Conservation (phyloP, 1,284 basidiomycete species). For the Salmacisia buchloeana region DNA sequence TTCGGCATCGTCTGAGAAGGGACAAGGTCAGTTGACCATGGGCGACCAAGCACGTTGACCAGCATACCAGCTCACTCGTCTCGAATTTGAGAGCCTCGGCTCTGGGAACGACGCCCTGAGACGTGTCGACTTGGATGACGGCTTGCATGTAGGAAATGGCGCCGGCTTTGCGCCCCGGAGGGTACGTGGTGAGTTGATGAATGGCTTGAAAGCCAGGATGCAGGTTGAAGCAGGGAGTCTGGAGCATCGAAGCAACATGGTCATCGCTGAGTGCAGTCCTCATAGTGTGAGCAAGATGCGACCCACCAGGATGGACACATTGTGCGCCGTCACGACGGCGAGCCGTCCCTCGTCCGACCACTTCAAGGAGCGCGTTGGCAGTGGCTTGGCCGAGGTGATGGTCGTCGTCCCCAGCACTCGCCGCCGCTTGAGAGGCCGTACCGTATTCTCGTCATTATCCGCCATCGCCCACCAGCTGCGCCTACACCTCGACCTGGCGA, state of each 20-base stretch:
- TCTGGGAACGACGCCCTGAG: too few species aligned
- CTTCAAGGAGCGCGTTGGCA: background rate
- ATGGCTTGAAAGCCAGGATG: too few species aligned
- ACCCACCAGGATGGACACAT: background rate
- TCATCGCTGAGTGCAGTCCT: background rate
- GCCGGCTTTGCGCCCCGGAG: too few species aligned
- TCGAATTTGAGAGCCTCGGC: too few species aligned
- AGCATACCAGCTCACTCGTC: too few species aligned
- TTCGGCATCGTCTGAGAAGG: background rate
- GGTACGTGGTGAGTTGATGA: background rate
- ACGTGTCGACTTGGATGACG: too few species aligned
- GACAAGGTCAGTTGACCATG: too few species aligned
- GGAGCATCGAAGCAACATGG: background rate
- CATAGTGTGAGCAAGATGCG: background rate
- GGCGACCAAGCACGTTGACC: too few species aligned
- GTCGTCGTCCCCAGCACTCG: background rate
- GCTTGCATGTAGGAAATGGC: too few species aligned
- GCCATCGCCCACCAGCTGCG: too few species aligned
- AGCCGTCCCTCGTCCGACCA: background rate
- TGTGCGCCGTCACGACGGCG: background rate
- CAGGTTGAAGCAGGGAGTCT: background rate
- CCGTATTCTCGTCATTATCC: background rate
- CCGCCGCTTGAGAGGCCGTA: background rate
- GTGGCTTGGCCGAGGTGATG: background rate
- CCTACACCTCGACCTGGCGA: too few species aligned